Percentiles rank a stretch among this genome's conserved stretches.
Conservation (phyloP, 2,329 filamentous ascomycete species). For the Aspergillus sp. region DNA sequence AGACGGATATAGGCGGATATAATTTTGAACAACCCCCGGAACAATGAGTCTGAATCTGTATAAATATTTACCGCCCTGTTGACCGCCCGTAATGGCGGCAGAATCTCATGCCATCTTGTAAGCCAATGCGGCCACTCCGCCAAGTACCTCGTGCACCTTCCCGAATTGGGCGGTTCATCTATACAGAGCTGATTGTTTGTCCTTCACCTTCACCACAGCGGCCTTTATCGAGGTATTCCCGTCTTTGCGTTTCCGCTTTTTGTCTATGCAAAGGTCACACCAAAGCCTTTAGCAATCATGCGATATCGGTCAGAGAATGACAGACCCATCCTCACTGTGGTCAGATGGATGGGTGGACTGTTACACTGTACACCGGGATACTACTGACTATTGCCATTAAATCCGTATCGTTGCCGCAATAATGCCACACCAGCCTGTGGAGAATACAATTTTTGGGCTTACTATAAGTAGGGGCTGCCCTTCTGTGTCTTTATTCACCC, state of each 20-base stretch:
- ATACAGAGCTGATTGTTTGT: background rate
- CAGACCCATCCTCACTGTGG: background rate
- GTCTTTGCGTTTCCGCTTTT: background rate
- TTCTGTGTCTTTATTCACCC: background rate
- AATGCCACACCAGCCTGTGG: background rate
- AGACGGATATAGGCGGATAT: too few relatives aligned
- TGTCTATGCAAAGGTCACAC: background rate
- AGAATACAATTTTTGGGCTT: background rate
- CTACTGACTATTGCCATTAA: background rate
- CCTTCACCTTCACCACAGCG: background rate
- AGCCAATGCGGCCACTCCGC: too few relatives aligned
- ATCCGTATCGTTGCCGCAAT: background rate
- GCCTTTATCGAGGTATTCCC: background rate
- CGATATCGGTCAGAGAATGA: background rate
- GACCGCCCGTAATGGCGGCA: too few relatives aligned
- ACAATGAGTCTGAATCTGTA: too few relatives aligned
- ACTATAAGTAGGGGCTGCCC: background rate
- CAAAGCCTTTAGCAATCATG: background rate
- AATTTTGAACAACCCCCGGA: too few relatives aligned
- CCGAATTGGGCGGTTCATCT: background rate
- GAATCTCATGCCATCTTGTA: too few relatives aligned
- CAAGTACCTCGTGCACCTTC: background rate
- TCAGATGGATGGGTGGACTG: background rate
- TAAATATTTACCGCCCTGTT: too few relatives aligned
- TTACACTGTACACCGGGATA: slow-evolving; percentile 4